Evolutionary conservation across 2,329 filamentous ascomycete genomes (phyloP).

Genomic region (Samsoniella hepiali): DNA sequence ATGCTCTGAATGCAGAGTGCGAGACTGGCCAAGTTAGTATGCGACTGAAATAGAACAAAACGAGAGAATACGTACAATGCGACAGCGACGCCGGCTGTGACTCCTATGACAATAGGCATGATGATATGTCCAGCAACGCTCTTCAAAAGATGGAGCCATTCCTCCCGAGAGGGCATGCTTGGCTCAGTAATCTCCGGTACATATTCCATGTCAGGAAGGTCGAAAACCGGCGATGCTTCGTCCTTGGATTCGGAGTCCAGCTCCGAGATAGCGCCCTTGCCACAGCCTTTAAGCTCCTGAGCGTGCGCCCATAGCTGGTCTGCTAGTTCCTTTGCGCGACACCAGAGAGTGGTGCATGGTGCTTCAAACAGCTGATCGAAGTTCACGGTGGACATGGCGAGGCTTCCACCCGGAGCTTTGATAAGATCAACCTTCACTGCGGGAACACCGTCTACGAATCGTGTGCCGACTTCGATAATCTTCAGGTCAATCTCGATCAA

Average conservation of each 20-base stretch:
- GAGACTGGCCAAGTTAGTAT: constrained; percentile 42
- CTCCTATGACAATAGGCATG: constrained; percentile 65
- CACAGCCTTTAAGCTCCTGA: constrained; percentile 21
- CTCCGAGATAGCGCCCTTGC: not conserved
- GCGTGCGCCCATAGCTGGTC: constrained; percentile 24
- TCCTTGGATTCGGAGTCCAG: not conserved
- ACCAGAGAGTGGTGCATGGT: constrained; percentile 48
- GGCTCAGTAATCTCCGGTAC: not conserved
- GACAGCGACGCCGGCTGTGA: constrained; percentile 64
- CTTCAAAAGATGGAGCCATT: constrained; percentile 41
- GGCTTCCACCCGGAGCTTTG: constrained; percentile 52
- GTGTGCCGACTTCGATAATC: constrained; percentile 57
- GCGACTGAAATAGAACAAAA: not conserved
- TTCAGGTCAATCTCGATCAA: constrained; percentile 54
- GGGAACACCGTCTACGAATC: constrained; percentile 53
- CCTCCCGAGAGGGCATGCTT: not conserved
- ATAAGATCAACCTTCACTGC: constrained; percentile 59
- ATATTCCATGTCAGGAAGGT: not conserved
- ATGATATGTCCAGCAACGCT: constrained; percentile 61
- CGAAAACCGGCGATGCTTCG: not conserved
- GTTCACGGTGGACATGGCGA: constrained; percentile 52
- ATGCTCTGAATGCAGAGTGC: constrained; percentile 65
- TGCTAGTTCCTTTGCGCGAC: constrained; percentile 42
- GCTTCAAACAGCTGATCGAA: constrained; percentile 31
- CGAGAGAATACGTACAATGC: constrained; percentile 50